Evolutionary conservation across 768 basidiomycete species (phyloP).

Genomic region (Boletellus sp.): DNA sequence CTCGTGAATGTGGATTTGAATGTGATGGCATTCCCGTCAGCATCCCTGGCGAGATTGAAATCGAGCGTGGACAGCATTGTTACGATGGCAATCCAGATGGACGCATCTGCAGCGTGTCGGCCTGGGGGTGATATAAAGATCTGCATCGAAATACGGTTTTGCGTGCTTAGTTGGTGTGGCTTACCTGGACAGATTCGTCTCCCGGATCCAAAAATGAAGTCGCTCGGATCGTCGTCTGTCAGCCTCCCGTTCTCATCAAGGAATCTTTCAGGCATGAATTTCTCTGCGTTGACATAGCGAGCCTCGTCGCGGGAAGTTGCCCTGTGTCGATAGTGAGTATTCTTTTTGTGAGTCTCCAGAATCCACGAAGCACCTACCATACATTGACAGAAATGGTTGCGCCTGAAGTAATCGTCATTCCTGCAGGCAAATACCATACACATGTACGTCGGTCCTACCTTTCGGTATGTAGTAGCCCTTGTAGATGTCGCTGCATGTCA

Average conservation of each 20-base stretch:
- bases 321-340: background rate
- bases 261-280: conserved; percentile 13
- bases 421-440: background rate
- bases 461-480: no score
- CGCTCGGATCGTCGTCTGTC: no score
- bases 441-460: background rate
- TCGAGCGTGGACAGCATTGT: conserved; percentile 1
- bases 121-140: background rate
- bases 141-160: no score
- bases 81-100: background rate
- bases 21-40: background rate
- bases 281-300: conserved; percentile 4
- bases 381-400: background rate
- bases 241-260: no score
- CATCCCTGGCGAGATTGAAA: no score
- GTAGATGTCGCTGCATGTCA: no score
- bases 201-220: no score
- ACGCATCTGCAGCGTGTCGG: background rate
- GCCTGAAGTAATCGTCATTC: background rate
- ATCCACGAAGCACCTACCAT: background rate
- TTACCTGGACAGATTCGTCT: conserved; percentile 1
- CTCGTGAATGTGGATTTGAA: background rate
- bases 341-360: background rate
- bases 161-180: no score
- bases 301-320: conserved; percentile 6